These are phyloP conservation scores for Babjeviella inositovora DNA, from an alignment of 805 yeast genomes.

Conservation along the genomic window DNA sequence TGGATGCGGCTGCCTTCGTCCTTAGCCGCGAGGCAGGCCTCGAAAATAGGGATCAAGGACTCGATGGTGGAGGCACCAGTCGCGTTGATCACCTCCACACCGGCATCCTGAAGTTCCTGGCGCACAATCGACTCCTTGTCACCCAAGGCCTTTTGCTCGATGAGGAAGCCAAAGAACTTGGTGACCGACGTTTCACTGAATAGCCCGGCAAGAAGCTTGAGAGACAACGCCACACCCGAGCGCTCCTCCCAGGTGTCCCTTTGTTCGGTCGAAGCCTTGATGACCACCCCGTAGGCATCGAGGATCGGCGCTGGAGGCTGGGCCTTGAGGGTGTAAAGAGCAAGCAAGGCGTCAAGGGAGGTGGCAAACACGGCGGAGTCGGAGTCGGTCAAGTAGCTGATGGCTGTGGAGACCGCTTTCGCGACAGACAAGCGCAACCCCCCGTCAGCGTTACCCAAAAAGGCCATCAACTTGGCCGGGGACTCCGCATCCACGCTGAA, in stretches of 20 bases:
- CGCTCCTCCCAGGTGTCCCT: conserved; percentile 77
- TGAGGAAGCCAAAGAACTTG: conserved; percentile 43
- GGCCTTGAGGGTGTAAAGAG: conserved; percentile 40
- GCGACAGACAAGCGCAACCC: conserved; percentile 67
- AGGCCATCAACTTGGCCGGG: conserved; percentile 27
- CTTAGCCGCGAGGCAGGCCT: conserved; percentile 37
- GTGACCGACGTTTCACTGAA: conserved; percentile 25
- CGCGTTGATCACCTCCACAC: conserved; percentile 47
- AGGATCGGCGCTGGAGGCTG: conserved; percentile 63
- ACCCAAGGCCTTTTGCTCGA: conserved; percentile 49
- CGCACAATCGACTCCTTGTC: conserved; percentile 63
- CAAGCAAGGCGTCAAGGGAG: conserved; percentile 27
- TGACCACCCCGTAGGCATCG: conserved; percentile 69
- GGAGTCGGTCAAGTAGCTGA: conserved; percentile 13
- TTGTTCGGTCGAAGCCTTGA: conserved; percentile 41
- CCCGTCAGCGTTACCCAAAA: conserved; percentile 35
- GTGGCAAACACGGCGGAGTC: conserved; percentile 9
- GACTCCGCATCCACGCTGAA: conserved; percentile 28
- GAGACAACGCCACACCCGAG: conserved; percentile 61
- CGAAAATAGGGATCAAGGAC: conserved; percentile 67
- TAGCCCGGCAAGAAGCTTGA: conserved; percentile 36
- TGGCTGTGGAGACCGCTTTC: conserved; percentile 47
- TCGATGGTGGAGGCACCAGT: conserved; percentile 63
- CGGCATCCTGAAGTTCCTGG: conserved; percentile 82
- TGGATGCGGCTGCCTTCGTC: conserved; percentile 29